Percentiles rank a stretch among this genome's conserved stretches.
Evolutionary conservation across 768 basidiomycete genomes (phyloP).

Genomic region (Termitomyces sp.): DNA sequence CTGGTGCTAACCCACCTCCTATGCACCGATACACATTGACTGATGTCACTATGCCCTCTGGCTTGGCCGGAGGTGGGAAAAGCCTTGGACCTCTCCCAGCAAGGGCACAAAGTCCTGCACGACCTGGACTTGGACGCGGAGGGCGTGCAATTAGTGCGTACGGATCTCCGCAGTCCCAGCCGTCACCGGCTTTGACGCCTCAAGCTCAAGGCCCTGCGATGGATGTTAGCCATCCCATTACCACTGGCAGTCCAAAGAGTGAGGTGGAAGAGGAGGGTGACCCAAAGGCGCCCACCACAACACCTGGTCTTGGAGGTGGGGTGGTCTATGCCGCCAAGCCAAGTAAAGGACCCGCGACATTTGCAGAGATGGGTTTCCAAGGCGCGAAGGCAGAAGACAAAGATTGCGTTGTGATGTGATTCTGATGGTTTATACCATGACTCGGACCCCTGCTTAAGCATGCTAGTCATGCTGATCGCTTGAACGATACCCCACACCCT

Average conservation of each 20-base stretch:
- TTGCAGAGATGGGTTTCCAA: conserved; percentile 91
- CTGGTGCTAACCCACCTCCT: conserved; percentile 20
- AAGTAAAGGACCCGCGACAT: conserved; percentile 58
- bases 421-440: background rate
- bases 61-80: conserved; percentile 8
- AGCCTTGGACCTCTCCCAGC: conserved; percentile 15
- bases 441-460: background rate
- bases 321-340: conserved; percentile 18
- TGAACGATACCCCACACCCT: background rate
- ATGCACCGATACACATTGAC: conserved; percentile 43
- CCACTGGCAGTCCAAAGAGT: background rate
- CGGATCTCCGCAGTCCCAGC: background rate
- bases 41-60: conserved; percentile 27
- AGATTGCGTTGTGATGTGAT: conserved; percentile 85
- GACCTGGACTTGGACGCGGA: conserved; percentile 9
- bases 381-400: conserved; percentile 74
- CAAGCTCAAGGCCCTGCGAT: conserved; percentile 4
- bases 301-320: conserved; percentile 16
- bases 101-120: conserved; percentile 9
- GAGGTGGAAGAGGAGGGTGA: conserved; percentile 2
- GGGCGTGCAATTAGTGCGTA: conserved; percentile 2
- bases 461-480: background rate
- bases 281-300: conserved; percentile 7
- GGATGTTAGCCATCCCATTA: conserved; percentile 3
- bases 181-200: background rate